These are phyloP conservation scores for Ophiocordyceps camponoti-saundersi DNA, from an alignment of 2,329 filamentous ascomycete genomes.

Conservation along the genomic window DNA sequence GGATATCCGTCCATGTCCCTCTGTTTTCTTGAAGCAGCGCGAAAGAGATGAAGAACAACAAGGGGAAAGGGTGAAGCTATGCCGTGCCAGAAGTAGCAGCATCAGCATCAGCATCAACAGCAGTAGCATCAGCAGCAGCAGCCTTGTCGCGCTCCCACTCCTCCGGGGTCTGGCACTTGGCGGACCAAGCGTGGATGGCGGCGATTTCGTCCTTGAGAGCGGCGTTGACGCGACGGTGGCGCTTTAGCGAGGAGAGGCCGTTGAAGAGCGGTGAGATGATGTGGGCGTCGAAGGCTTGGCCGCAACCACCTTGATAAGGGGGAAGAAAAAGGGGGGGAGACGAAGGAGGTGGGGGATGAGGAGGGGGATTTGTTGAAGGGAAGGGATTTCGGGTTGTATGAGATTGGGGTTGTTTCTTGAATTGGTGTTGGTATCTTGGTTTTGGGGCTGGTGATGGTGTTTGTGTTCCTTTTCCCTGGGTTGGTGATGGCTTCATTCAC, in stretches of 20 bases:
- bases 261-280: conserved; percentile 51
- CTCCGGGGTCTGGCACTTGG: conserved; percentile 81
- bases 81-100: too few species aligned
- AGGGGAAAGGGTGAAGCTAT: too few species aligned
- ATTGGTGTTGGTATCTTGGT: neutral
- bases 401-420: neutral
- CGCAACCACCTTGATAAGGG: conserved; percentile 34
- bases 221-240: conserved; percentile 73
- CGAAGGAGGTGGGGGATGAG: neutral
- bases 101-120: conserved; percentile 16
- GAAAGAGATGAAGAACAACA: too few species aligned
- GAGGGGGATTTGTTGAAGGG: too few species aligned
- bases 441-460: too few species aligned
- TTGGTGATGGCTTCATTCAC: too few species aligned
- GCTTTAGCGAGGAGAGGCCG: conserved; percentile 60
- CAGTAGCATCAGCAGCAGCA: conserved; percentile 25
- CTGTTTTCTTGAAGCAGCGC: too few species aligned
- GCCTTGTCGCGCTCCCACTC: conserved; percentile 58
- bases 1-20: too few species aligned
- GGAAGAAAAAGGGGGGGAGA: neutral
- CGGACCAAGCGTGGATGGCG: conserved; percentile 85
- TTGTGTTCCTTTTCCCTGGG: too few species aligned
- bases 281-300: conserved; percentile 41
- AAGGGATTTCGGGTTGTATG: too few species aligned
- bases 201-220: conserved; percentile 77